Evolutionary conservation across 148 eudicot genomes (phyloP).

Genomic region (Rhododendron vialii): DNA sequence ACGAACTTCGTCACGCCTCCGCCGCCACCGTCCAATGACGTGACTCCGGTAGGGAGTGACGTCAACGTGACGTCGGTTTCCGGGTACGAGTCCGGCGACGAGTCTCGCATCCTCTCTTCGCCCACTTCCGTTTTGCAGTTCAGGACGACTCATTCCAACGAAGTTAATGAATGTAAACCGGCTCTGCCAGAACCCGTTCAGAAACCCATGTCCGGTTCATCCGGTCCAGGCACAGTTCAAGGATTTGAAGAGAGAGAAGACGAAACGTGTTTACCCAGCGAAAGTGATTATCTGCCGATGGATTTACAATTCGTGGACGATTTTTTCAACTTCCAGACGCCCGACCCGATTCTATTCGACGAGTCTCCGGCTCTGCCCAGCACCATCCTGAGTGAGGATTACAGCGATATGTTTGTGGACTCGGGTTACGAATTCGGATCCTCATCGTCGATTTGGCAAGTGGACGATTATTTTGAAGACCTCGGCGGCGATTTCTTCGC

Average conservation of each 20-base stretch:
- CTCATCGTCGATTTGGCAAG: slow-evolving; percentile 22
- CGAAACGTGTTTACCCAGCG: slow-evolving; percentile 17
- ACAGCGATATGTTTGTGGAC: slow-evolving; percentile 21
- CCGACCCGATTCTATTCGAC: slow-evolving; percentile 34
- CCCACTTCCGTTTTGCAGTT: slow-evolving; percentile 62
- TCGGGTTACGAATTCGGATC: slow-evolving; percentile 32
- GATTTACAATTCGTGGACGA: slow-evolving; percentile 36
- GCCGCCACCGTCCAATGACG: neutral
- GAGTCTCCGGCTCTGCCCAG: slow-evolving; percentile 15
- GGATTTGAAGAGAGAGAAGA: slow-evolving; percentile 35
- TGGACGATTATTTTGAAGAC: slow-evolving; percentile 68
- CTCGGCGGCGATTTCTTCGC: slow-evolving; percentile 35
- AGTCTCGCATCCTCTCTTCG: slow-evolving; percentile 42
- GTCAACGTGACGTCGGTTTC: slow-evolving; percentile 20
- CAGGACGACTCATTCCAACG: slow-evolving; percentile 15
- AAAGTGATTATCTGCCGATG: slow-evolving; percentile 29
- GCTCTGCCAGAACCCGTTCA: slow-evolving; percentile 1
- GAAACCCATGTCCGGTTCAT: neutral
- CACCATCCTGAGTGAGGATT: slow-evolving; percentile 8
- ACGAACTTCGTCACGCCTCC: slow-evolving; percentile 66
- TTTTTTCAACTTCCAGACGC: slow-evolving; percentile 42
- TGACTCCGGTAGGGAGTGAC: neutral
- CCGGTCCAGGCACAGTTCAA: slow-evolving; percentile 13
- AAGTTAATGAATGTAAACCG: slow-evolving; percentile 10
- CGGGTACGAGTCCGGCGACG: slow-evolving; percentile 56